Evolutionary conservation across 306 rosid species (phyloP), one percentile per base, ranked within the genome.

Genomic region (Clitoria ternatea): DNA sequence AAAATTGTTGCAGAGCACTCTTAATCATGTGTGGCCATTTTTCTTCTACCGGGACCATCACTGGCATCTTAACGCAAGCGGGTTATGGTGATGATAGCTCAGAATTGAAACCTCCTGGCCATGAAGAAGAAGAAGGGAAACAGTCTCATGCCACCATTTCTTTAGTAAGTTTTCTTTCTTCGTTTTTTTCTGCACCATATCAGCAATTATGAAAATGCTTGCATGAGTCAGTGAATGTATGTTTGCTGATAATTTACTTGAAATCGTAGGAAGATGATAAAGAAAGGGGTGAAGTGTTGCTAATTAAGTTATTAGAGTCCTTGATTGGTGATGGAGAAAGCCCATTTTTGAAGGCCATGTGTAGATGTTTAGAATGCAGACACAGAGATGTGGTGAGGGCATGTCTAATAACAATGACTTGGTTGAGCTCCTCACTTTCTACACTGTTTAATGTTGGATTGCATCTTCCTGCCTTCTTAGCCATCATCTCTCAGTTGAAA

Each of bases 401-500:
- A 30, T 85, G 90, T 66, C 75, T 92, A 53, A 69, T 75, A 19
- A 84, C 89, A 1, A 72, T 77, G 56, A 82, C 84, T 63, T 92
- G 96, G 98, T 78, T 89, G 89, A 89, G 95, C 85, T 77, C 64
- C 39, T 77, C 89, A 63, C 85, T 89, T 4, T 73, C 82, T 42
- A 62, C 45, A 7, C 73, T 52, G 33, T 27, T 75, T 24, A 66
- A 78, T 69, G 76, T 81, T 18, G 91, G 80, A 77, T 78, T 81
- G 67, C 87, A 84, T 73, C 83, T 85, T 79, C 63, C 84, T 4
- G 69, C 87, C 39, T 85, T 87, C 70, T 72, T 77, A 69, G 53
- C 82, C 40, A 76, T 87, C 60, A 80, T 89, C 74, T 59, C 79
- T 70, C 60, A 69, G 73, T 66, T 92, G 20, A 84, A 82, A 71